A percentile compares a stretch with the other conserved stretches of the same genome.
Evolutionary conservation across 2,329 filamentous ascomycete genomes (phyloP).

Genomic region (Harringtonia aguacate): DNA sequence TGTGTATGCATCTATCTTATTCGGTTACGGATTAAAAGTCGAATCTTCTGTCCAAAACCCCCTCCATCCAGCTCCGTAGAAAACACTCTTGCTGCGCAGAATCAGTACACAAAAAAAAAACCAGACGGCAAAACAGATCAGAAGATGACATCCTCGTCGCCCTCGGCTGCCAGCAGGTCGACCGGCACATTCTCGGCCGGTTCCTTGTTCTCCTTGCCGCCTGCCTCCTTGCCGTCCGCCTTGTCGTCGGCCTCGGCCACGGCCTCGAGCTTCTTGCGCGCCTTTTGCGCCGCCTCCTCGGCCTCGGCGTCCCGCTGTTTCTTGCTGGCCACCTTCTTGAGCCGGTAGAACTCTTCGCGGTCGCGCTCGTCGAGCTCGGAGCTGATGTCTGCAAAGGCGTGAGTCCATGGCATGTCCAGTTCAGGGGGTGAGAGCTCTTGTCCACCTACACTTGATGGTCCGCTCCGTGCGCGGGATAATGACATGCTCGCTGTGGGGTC

Average conservation of each 20-base stretch:
- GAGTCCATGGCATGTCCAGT: neutral
- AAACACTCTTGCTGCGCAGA: too few relatives aligned
- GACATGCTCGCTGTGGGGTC: constrained; percentile 60
- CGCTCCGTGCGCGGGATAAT: constrained; percentile 98
- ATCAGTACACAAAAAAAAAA: neutral
- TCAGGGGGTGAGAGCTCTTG: neutral
- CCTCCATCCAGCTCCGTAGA: too few relatives aligned
- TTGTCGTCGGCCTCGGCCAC: constrained; percentile 14
- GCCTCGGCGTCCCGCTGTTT: constrained; percentile 68
- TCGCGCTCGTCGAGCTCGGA: constrained; percentile 96
- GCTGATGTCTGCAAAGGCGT: constrained; percentile 62
- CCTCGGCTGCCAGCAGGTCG: constrained; percentile 64
- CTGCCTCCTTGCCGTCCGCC: too few relatives aligned
- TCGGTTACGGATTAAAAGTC: too few relatives aligned
- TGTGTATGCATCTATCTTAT: too few relatives aligned
- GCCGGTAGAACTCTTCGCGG: constrained; percentile 91
- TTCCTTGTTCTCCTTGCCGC: constrained; percentile 9
- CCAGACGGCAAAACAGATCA: constrained; percentile 22
- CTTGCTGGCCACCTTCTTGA: constrained; percentile 90
- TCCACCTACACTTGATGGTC: constrained; percentile 80
- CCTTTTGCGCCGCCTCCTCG: constrained; percentile 64
- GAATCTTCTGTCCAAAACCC: neutral
- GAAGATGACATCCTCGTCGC: constrained; percentile 83
- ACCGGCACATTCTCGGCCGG: constrained; percentile 32
- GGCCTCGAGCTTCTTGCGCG: constrained; percentile 45